These are phyloP conservation scores for Pulveroboletus ravenelii DNA, from an alignment of 768 basidiomycete species.

Conservation along the genomic window DNA sequence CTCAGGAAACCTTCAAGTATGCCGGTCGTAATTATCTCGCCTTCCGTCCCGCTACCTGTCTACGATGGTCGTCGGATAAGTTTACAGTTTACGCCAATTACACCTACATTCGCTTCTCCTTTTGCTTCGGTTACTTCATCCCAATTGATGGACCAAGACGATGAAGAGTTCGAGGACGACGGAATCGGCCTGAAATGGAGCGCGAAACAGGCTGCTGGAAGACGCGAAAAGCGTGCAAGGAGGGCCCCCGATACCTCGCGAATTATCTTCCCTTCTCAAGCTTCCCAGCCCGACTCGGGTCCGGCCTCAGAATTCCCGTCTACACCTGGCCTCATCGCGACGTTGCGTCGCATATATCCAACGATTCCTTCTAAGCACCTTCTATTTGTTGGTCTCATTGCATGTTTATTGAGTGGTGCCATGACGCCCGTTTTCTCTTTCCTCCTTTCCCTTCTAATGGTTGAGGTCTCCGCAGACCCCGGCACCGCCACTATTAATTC, in stretches of 20 bases:
- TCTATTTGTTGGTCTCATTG: conserved; percentile 62
- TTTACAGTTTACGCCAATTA: conserved; percentile 62
- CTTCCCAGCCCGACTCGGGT: background rate
- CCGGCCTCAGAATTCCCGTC: background rate
- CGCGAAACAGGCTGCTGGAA: conserved; percentile 36
- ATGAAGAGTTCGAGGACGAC: conserved; percentile 43
- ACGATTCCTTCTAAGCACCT: conserved; percentile 71
- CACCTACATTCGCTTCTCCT: conserved; percentile 36
- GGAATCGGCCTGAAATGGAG: conserved; percentile 39
- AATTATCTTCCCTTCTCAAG: conserved; percentile 6
- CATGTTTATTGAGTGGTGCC: conserved; percentile 71
- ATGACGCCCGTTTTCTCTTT: conserved; percentile 92
- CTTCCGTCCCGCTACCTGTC: conserved; percentile 27
- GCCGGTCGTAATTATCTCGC: conserved; percentile 36
- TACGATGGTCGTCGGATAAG: conserved; percentile 37
- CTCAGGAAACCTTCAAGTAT: conserved; percentile 28
- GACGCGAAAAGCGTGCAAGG: conserved; percentile 28
- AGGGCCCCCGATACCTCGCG: background rate
- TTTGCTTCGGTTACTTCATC: conserved; percentile 6
- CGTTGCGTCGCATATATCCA: conserved; percentile 57
- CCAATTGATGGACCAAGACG: conserved; percentile 29
- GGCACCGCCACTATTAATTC: conserved; percentile 60
- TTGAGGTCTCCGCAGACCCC: conserved; percentile 68
- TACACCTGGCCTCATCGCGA: conserved; percentile 26
- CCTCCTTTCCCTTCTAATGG: conserved; percentile 77